phyloP scores from a whole-genome alignment of 257 asterid genomes.

The Gentiana macrophylla region DNA sequence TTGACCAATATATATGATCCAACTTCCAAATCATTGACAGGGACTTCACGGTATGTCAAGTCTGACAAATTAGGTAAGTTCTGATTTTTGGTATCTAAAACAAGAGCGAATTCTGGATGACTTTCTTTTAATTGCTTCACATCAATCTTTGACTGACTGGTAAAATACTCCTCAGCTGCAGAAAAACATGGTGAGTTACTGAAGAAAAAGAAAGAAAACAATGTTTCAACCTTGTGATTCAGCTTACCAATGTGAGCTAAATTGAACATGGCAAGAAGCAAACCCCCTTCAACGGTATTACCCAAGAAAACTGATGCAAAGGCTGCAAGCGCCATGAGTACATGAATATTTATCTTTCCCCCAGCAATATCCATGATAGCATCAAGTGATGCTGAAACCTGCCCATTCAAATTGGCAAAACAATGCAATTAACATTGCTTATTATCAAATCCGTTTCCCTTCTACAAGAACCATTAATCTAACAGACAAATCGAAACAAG shows the following conservation, averaged over 20 bases:
- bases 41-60: conserved; percentile 56
- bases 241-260: conserved; percentile 71
- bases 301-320: conserved; percentile 97
- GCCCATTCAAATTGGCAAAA: conserved; percentile 11
- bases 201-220: neutral
- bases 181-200: conserved; percentile 4
- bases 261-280: conserved; percentile 94
- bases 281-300: conserved; percentile 88
- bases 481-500: too few species aligned
- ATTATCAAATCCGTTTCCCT: too few species aligned
- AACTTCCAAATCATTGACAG: conserved; percentile 66
- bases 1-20: conserved; percentile 86
- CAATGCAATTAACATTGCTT: neutral
- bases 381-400: conserved; percentile 88
- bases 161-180: conserved; percentile 91
- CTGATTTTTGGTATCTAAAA: conserved; percentile 49
- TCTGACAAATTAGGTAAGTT: conserved; percentile 51
- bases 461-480: too few species aligned
- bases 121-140: conserved; percentile 86
- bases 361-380: conserved; percentile 77
- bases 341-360: conserved; percentile 87
- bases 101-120: conserved; percentile 80
- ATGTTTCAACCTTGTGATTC: neutral
- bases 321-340: conserved; percentile 97
- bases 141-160: conserved; percentile 75